phyloP scores from a whole-genome alignment of 768 basidiomycete genomes.

The Podaxis carcinomalis region DNA sequence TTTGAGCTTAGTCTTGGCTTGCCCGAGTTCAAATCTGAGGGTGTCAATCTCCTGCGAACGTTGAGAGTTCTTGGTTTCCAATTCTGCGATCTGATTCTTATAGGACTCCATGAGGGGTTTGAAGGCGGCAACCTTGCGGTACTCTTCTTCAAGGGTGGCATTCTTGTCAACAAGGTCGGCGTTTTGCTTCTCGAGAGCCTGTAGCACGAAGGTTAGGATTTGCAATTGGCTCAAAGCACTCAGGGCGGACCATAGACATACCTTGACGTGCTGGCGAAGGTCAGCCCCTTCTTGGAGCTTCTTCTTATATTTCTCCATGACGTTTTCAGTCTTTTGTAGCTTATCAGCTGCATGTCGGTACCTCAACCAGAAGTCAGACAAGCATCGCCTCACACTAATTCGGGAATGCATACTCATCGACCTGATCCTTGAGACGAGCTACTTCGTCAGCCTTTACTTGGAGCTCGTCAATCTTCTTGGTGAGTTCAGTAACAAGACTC shows the following conservation, averaged over 20 bases:
- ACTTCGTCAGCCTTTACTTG: constrained; percentile 75
- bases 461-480: constrained; percentile 77
- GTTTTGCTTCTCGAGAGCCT: constrained; percentile 93
- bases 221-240: background rate
- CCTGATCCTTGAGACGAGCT: constrained; percentile 80
- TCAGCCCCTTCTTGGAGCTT: constrained; percentile 95
- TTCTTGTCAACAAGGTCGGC: constrained; percentile 89
- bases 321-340: constrained; percentile 91
- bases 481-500: constrained; percentile 62
- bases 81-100: constrained; percentile 77
- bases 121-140: constrained; percentile 79
- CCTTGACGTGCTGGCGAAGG: constrained; percentile 82
- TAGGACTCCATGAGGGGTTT: constrained; percentile 91
- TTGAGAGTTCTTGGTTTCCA: constrained; percentile 67
- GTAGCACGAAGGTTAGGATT: background rate
- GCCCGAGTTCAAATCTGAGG: constrained; percentile 73
- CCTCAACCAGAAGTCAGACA: constrained; percentile 32
- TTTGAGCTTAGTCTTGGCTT: constrained; percentile 64
- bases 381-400: background rate
- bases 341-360: constrained; percentile 91
- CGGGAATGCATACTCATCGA: constrained; percentile 74
- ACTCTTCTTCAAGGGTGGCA: constrained; percentile 88
- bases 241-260: constrained; percentile 22
- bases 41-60: constrained; percentile 70
- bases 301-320: constrained; percentile 98